These are phyloP conservation scores for Cercospora sp. DNA, from an alignment of 2,329 filamentous ascomycete genomes.

Conservation along the genomic window DNA sequence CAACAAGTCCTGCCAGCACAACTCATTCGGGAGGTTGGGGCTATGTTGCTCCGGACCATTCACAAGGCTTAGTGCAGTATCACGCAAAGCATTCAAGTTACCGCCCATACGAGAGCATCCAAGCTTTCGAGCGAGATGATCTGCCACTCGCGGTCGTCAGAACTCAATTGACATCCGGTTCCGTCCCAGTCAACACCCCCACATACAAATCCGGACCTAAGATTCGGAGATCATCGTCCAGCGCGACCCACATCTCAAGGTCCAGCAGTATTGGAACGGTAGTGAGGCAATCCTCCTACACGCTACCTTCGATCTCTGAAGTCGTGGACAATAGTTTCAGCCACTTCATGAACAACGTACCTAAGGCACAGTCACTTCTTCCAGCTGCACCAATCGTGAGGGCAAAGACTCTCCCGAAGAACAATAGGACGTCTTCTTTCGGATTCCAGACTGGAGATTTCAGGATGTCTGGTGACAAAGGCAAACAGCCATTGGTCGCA, in stretches of 20 bases:
- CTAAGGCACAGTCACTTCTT: neutral
- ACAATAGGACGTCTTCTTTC: neutral
- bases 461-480: neutral
- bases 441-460: neutral
- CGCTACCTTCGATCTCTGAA: slow-evolving; percentile 2
- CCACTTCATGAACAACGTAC: neutral
- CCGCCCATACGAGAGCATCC: neutral
- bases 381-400: neutral
- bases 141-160: neutral
- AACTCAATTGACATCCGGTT: neutral
- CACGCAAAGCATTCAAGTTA: neutral
- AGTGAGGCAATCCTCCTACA: neutral
- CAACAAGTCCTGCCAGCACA: neutral
- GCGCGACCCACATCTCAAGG: neutral
- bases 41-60: neutral
- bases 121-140: neutral
- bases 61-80: neutral
- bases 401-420: neutral
- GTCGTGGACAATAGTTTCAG: neutral
- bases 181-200: neutral
- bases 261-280: neutral
- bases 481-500: neutral
- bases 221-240: neutral
- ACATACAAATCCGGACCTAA: neutral
- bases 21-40: neutral